Base-by-base conservation (phyloP, 2,329 filamentous ascomycete genomes). In the Chrysoporthe cubensis region DNA sequence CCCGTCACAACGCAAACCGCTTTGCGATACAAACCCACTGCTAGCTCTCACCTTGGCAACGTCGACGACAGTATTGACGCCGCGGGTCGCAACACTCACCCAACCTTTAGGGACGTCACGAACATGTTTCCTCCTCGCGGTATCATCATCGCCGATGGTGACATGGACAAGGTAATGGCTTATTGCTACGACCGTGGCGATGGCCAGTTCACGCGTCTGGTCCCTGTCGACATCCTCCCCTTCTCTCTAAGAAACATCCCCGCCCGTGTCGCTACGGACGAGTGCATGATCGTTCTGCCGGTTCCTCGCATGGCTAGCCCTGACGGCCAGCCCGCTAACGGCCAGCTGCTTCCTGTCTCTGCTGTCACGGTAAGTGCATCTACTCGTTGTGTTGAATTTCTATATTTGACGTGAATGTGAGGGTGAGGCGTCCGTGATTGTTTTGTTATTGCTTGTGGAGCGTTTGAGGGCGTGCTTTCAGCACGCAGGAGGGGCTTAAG, bases 171-270 rank as follows among this genome's bases (percentile, higher is more conserved):
- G 44, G 72, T 75, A 16, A 84, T 80, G 66, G 81, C 79, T 1
- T 89, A 89, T 74, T 87, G 81, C 70, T 81, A 85, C 64, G 81
- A 84, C 63, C 81, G 87, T 7, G 83, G 83, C 9, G 82, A 87
- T 67, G 87, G 87, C 3, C 76, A 79, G 59, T 84, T 81, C 68
- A 88, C 87, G 5, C 80, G 83, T 3, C 81, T 89, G 0, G 78
- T 89, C 16, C 85, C 85, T 0, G 86, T 84, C 0, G 87, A 89
- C 69, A 78, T 81, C 76, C 75, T 89, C 13, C 83, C 82, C 0
- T 14, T 66, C 14, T 74, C 77, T 3, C 73, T 84, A 44, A 71
- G 76, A 6, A 80, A 82, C 57, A 77, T 88, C 4, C 81, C 83
- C 1, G 72, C 79, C 1, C 65, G 77, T 1, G 80, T 86, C 74